Conservation (phyloP, 106 monocot species). For the Iris macrosiphon region DNA sequence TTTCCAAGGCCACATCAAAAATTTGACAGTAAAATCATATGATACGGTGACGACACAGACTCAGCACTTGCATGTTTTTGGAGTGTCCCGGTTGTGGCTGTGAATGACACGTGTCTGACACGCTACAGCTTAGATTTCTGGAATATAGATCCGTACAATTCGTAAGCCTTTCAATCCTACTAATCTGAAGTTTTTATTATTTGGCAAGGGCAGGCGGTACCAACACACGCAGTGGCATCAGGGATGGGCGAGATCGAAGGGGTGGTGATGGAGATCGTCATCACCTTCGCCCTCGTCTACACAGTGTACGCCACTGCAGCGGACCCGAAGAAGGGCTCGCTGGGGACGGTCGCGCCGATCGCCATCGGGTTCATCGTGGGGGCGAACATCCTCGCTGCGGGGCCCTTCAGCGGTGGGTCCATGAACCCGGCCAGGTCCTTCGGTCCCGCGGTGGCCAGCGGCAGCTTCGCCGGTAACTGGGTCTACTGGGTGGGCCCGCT, state of each 20-base stretch:
- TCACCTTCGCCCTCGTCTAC: conserved; percentile 67
- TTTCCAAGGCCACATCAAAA: too few species aligned
- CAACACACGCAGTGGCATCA: conserved; percentile 35
- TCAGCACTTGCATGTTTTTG: too few species aligned
- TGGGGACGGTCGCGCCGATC: conserved; percentile 75
- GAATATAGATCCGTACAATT: too few species aligned
- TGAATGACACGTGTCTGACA: too few species aligned
- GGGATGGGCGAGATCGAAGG: conserved; percentile 39
- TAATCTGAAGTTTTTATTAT: too few species aligned
- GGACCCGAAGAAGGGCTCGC: conserved; percentile 60
- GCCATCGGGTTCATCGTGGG: conserved; percentile 82
- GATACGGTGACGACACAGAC: too few species aligned
- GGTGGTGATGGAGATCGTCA: conserved; percentile 50
- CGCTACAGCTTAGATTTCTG: too few species aligned
- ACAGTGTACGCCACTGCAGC: conserved; percentile 71
- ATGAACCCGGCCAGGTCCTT: conserved; percentile 80
- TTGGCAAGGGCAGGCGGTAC: too few species aligned
- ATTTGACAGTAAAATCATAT: too few species aligned
- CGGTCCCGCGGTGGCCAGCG: conserved; percentile 58
- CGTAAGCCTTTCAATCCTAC: too few species aligned
- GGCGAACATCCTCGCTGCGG: conserved; percentile 81
- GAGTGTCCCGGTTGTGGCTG: too few species aligned
- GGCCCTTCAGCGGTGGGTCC: conserved; percentile 66
- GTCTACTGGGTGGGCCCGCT: conserved; percentile 72
- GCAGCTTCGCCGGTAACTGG: conserved; percentile 49